Evolutionary conservation across 1,139 yeast genomes (phyloP).

Genomic region (Diutina siamensis): DNA sequence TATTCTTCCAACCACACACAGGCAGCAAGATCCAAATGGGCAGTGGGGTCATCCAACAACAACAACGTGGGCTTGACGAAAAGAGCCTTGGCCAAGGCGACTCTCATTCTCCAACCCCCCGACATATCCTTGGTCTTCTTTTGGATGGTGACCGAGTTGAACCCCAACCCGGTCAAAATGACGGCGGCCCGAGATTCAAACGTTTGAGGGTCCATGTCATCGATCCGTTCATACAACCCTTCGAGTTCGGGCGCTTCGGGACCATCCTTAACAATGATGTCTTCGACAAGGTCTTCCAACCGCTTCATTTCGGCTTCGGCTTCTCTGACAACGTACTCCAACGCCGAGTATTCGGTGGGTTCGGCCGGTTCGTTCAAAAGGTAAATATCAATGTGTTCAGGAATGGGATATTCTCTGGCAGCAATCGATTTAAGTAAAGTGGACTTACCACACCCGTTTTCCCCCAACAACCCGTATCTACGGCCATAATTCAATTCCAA

Average conservation of each 20-base stretch:
- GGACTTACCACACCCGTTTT: conserved; percentile 98
- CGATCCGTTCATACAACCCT: conserved; percentile 88
- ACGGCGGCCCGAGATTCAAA: conserved; percentile 95
- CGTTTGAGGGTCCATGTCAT: conserved; percentile 90
- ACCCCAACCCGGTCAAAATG: conserved; percentile 94
- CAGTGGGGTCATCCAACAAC: conserved; percentile 95
- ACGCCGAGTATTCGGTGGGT: conserved; percentile 81
- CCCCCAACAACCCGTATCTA: conserved; percentile 93
- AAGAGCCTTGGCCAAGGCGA: conserved; percentile 75
- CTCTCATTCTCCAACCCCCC: conserved; percentile 97
- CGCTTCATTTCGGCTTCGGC: conserved; percentile 89
- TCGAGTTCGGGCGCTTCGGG: conserved; percentile 86
- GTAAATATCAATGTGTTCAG: conserved; percentile 83
- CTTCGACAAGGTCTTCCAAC: conserved; percentile 86
- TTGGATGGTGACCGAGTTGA: conserved; percentile 69
- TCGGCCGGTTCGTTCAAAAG: conserved; percentile 96
- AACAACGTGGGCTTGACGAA: conserved; percentile 82
- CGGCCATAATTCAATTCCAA: conserved; percentile 94
- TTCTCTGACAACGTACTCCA: conserved; percentile 94
- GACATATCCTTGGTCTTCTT: conserved; percentile 96
- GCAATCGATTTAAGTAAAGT: conserved; percentile 88
- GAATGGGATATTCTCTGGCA: conserved; percentile 92
- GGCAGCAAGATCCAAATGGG: conserved; percentile 97
- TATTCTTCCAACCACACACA: conserved; percentile 99
- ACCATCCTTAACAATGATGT: conserved; percentile 79